These are phyloP conservation scores for Chaetoceros tenuissimus DNA, from an alignment of 108 stramenopile genomes.

Conservation along the genomic window DNA sequence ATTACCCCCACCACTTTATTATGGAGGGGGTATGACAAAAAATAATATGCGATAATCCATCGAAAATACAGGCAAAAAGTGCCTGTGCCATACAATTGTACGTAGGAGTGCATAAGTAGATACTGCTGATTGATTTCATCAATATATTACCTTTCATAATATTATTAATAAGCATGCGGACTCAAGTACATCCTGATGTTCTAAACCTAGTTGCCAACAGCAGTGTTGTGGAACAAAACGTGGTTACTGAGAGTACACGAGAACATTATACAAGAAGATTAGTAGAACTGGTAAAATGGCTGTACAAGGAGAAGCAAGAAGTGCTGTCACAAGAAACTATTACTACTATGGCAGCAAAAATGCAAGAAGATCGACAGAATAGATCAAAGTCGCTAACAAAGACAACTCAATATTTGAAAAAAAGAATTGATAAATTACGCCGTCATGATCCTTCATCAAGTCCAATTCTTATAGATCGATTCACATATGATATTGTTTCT, in stretches of 20 bases:
- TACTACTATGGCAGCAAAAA: neutral
- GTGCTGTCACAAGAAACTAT: neutral
- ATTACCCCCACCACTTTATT: too few relatives aligned
- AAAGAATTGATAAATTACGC: neutral
- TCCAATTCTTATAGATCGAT: neutral
- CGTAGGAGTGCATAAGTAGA: too few relatives aligned
- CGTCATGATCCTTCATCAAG: neutral
- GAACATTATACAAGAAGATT: neutral
- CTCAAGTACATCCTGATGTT: too few relatives aligned
- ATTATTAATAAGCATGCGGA: too few relatives aligned
- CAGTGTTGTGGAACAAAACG: neutral
- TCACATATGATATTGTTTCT: neutral
- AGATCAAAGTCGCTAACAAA: neutral
- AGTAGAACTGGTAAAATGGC: neutral
- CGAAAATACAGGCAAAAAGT: too few relatives aligned
- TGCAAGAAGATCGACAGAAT: neutral
- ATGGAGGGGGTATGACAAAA: too few relatives aligned
- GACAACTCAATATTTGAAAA: neutral
- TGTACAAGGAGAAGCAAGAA: neutral
- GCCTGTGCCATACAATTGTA: too few relatives aligned
- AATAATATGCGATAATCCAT: too few relatives aligned
- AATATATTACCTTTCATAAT: too few relatives aligned
- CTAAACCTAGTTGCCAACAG: neutral
- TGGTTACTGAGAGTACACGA: neutral
- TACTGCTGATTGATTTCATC: too few relatives aligned